Percentiles rank a stretch among this genome's conserved stretches.
Evolutionary conservation across 2,329 filamentous ascomycete genomes (phyloP).

Genomic region (Epichloe festucae): DNA sequence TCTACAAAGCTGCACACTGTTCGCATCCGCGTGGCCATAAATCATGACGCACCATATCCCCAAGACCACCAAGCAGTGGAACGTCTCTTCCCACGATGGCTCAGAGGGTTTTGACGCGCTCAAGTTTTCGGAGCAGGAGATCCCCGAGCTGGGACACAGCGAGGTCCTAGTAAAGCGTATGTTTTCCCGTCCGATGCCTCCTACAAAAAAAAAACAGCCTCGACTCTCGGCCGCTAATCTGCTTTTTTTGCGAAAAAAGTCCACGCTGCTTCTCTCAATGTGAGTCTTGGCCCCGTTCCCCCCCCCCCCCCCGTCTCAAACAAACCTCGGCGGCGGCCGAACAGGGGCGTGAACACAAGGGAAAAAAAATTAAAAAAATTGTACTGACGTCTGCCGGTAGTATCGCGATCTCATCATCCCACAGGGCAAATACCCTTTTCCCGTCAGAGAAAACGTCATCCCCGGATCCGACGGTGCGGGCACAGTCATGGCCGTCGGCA

Average conservation of each 20-base stretch:
- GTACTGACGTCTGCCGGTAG: neutral
- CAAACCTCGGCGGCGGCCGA: neutral
- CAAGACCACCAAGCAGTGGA: slow-evolving; percentile 43
- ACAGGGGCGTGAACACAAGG: neutral
- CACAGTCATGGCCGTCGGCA: slow-evolving; percentile 37
- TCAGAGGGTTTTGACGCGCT: slow-evolving; percentile 46
- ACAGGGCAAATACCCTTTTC: slow-evolving; percentile 21
- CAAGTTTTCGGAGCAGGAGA: slow-evolving; percentile 36
- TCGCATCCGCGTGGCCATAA: neutral
- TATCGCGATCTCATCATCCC: slow-evolving; percentile 39
- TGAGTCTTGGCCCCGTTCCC: slow-evolving; percentile 7
- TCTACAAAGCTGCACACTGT: too few species aligned
- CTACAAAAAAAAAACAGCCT: too few species aligned
- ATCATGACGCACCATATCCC: slow-evolving; percentile 16
- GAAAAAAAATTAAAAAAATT: too few species aligned
- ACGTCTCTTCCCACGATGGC: slow-evolving; percentile 26
- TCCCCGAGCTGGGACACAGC: slow-evolving; percentile 53
- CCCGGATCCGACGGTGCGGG: slow-evolving; percentile 42
- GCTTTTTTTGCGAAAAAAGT: slow-evolving; percentile 18
- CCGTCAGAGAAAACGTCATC: slow-evolving; percentile 29
- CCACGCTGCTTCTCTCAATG: slow-evolving; percentile 38
- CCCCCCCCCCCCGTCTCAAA: neutral
- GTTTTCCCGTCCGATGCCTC: slow-evolving; percentile 1
- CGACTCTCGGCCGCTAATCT: neutral
- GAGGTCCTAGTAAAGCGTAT: slow-evolving; percentile 55